Evolutionary conservation across 768 basidiomycete genomes (phyloP), one percentile per base, ranked within the genome.

Genomic region (Pholiota microspora): DNA sequence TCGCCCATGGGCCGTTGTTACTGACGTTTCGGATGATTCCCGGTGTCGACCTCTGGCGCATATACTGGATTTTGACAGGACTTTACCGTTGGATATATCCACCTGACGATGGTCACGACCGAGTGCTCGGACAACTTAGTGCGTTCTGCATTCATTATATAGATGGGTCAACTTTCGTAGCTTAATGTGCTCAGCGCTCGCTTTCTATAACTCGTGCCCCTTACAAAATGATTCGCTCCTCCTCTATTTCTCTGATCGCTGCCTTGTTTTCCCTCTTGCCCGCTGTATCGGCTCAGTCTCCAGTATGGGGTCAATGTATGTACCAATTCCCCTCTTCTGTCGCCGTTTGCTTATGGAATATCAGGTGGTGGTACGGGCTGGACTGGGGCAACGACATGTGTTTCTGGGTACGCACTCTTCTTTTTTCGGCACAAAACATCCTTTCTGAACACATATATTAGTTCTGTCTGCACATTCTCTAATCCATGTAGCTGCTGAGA

Each of bases 301-400:
- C 56, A 5, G 7, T 62, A 15, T 67, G 57, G 53, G 64, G 64
- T 18, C 66, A 67, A 65, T 67, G 64, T 67, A 52, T 10, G 64
- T n/a, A n/a, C 16, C 4, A 3, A 10, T 38, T 1, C 13, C 3
- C 18, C 2, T 31, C 1, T 15, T 2, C 23, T 28, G 21, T n/a
- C n/a, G n/a, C n/a, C n/a, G n/a, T n/a, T n/a, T n/a, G n/a, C n/a
- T n/a, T n/a, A n/a, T n/a, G n/a, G n/a, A n/a, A 24, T 4, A 29
- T 1, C 24, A 68, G 67, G 67, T 27, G 67, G 67, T 16, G 64
- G 67, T 27, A 69, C 60, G 40, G 68, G 69, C 15, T 79, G 75
- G 74, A 69, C 73, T 5, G 77, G 78, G 44, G 23, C 69, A 16
- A 77, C 75, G 5, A 69, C 70, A 9, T 79, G 79, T 40, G 71